Conservation (phyloP, 148 eudicot genomes). For the Selenicereus undatus region DNA sequence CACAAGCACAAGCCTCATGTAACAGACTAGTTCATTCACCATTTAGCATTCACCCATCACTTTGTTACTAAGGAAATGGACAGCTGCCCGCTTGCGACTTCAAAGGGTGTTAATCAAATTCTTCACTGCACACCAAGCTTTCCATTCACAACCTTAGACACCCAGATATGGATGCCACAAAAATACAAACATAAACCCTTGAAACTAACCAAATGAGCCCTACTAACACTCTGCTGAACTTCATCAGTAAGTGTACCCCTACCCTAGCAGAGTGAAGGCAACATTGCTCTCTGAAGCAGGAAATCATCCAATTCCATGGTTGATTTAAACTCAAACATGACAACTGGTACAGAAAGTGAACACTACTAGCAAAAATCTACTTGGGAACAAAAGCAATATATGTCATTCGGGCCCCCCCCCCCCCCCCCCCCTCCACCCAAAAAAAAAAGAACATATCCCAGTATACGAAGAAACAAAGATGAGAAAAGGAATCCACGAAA, state of each 20-base stretch:
- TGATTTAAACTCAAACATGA: neutral
- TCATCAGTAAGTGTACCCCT: neutral
- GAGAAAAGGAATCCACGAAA: neutral
- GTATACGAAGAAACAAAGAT: neutral
- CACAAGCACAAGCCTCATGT: neutral
- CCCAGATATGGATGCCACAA: no score
- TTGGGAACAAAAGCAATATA: neutral
- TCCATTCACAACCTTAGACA: neutral
- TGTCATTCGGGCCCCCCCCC: fast-evolving
- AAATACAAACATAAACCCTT: neutral
- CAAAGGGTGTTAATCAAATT: neutral
- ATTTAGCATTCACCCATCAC: neutral
- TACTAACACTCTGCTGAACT: neutral
- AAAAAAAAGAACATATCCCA: neutral
- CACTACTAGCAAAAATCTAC: neutral
- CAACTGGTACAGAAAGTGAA: neutral
- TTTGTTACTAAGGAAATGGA: neutral
- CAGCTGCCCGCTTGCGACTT: neutral
- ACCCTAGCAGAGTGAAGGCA: neutral
- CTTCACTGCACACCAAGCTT: neutral
- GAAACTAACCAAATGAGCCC: neutral
- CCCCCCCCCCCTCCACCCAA: no score
- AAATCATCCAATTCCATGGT: neutral
- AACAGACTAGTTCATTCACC: neutral
- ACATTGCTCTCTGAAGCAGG: neutral